Evolutionary conservation across 306 rosid species (phyloP), one percentile per base, ranked within the genome.

Genomic region (Corylus heterophylla): DNA sequence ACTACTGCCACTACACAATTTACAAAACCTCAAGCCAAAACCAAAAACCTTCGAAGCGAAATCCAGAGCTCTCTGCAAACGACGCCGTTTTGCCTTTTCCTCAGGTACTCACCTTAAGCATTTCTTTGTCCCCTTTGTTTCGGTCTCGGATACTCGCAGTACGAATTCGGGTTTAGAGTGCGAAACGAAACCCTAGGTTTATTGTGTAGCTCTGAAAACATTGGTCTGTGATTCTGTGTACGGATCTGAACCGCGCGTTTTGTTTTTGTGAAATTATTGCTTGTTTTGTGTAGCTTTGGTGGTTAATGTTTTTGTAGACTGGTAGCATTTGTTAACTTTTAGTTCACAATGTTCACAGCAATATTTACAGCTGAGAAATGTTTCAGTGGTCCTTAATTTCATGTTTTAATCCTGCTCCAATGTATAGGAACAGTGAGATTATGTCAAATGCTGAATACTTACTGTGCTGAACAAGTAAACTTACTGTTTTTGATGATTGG

Each of bases 171-270:
- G 91, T 86, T 84, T 85, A 66, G 42, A 20, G 10, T 71, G 7
- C 59, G 74, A 86, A 89, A 85, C 84, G 74, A 85, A 92, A 85
- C 87, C 91, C 92, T 85, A 78, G 89, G 61, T 66, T 55, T 37
- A n/a, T 58, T 45, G 54, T 35, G 50, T 64, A 5, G 50, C 54
- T 62, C 6, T 8, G 45, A 54, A 49, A 55, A 31, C 71, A 5
- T 56, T 47, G 63, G 13, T 44, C 18, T 44, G 11, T 14, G 73
- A 18, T 37, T 51, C 1, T 49, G n/a, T 37, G 44, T 48, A 12
- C 14, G 62, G 20, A 79, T 71, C 76, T 48, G 9, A 54, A 37
- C 63, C 8, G 5, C 45, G 3, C 29, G 55, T n/a, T 70, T 52
- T 37, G 11, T 39, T 20, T 71, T 25, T 4, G 45, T 47, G 2